Evolutionary conservation across 306 rosid genomes (phyloP).

Genomic region (Trifolium subterraneum): DNA sequence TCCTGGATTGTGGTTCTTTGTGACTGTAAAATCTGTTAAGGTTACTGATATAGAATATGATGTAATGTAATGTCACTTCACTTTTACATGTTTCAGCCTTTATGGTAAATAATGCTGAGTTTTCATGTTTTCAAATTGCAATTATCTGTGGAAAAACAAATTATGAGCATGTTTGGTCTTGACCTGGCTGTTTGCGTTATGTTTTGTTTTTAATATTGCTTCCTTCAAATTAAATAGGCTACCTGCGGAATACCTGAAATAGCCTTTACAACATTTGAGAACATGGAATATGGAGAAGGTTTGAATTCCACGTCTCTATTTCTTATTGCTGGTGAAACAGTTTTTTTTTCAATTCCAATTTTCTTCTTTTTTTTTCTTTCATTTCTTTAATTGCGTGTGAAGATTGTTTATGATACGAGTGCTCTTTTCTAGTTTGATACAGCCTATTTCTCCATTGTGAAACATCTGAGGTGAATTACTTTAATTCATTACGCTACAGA

Average conservation of each 20-base stretch:
- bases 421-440: constrained; percentile 8
- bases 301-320: constrained; percentile 41
- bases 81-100: constrained; percentile 29
- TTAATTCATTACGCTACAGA: constrained; percentile 52
- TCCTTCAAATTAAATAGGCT: constrained; percentile 65
- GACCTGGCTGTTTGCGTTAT: constrained; percentile 20
- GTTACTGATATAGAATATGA: constrained; percentile 31
- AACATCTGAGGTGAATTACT: constrained; percentile 36
- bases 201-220: constrained; percentile 30
- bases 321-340: constrained; percentile 33
- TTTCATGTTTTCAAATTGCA: constrained; percentile 26
- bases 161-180: constrained; percentile 39
- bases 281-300: constrained; percentile 99
- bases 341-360: constrained; percentile 20
- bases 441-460: constrained; percentile 36
- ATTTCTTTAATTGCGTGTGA: neutral
- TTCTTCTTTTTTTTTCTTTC: neutral
- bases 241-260: constrained; percentile 96
- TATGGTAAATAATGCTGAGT: neutral
- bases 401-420: constrained; percentile 1
- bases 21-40: constrained; percentile 24
- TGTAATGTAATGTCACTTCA: neutral
- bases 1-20: constrained; percentile 26
- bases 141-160: constrained; percentile 18
- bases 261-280: constrained; percentile 90